These are phyloP conservation scores for slime mould (Dictyostelium discoideum) DNA, from an alignment of 78 protist species.

Conservation along the genomic window DNA sequence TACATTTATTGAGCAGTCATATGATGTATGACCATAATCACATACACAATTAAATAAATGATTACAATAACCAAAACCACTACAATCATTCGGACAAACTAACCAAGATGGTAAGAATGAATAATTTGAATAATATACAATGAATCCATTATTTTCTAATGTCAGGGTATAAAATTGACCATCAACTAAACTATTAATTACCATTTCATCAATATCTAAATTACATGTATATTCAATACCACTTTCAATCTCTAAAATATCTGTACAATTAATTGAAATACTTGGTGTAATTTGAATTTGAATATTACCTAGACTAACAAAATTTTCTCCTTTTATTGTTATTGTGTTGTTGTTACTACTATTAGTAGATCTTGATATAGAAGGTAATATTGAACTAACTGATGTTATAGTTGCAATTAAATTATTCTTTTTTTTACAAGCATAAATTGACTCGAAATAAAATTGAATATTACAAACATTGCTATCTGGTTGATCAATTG, in stretches of 20 bases:
- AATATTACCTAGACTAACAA: no score
- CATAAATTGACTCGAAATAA: background rate
- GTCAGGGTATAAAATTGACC: background rate
- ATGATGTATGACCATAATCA: background rate
- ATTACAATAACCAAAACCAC: background rate
- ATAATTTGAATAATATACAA: background rate
- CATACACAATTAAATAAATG: background rate
- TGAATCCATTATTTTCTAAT: background rate
- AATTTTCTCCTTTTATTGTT: background rate
- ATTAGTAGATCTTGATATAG: background rate
- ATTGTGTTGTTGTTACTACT: no score
- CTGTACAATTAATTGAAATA: background rate
- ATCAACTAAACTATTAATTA: background rate
- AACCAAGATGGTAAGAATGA: background rate
- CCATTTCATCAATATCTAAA: background rate
- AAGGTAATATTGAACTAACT: background rate
- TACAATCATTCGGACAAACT: background rate
- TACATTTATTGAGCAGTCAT: background rate
- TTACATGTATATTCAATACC: background rate
- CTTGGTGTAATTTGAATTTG: background rate
- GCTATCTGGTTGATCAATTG: background rate
- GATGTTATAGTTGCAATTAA: background rate
- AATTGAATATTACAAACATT: background rate
- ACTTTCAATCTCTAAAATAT: background rate
- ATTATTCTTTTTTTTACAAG: background rate